Conservation (phyloP, 1,284 basidiomycete species). For the Pseudomicrostroma phylloplanum region DNA sequence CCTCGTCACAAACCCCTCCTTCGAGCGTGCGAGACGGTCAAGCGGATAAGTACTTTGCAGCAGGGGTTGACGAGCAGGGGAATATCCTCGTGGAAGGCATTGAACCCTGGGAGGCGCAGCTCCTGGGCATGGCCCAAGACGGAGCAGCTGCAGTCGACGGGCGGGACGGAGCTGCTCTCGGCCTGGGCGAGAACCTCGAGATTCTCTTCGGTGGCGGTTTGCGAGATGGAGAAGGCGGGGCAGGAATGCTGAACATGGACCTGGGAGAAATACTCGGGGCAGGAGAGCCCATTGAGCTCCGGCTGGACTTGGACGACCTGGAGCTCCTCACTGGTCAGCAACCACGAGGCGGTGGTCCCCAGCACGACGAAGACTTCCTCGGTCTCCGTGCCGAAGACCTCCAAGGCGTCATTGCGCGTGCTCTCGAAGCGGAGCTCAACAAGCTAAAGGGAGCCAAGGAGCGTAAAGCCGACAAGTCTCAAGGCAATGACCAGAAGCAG, state of each 20-base stretch:
- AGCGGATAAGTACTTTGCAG: not conserved
- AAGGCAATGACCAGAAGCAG: no score
- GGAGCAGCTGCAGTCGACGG: not conserved
- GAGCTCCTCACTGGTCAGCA: not conserved
- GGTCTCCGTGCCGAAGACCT: not conserved
- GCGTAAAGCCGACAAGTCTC: not conserved
- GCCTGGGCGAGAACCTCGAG: not conserved
- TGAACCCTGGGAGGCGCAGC: not conserved
- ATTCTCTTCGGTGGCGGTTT: not conserved
- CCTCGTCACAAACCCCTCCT: no score
- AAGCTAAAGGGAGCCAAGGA: not conserved
- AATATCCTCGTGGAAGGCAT: slow-evolving; percentile 1
- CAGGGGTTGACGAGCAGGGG: not conserved
- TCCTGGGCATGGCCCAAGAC: not conserved
- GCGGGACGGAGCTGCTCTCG: not conserved
- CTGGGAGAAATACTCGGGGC: not conserved
- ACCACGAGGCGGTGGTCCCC: not conserved
- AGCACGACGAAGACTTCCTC: not conserved
- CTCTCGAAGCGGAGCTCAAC: slow-evolving; percentile 4
- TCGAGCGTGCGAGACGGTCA: not conserved
- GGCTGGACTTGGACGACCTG: not conserved
- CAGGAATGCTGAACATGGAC: not conserved
- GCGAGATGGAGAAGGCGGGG: not conserved
- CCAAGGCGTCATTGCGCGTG: not conserved
- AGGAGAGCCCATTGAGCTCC: not conserved